A percentile compares a stretch with the other conserved stretches of the same genome.
Evolutionary conservation across 1,284 basidiomycete species (phyloP).

Genomic region (Trichosporon inkin): DNA sequence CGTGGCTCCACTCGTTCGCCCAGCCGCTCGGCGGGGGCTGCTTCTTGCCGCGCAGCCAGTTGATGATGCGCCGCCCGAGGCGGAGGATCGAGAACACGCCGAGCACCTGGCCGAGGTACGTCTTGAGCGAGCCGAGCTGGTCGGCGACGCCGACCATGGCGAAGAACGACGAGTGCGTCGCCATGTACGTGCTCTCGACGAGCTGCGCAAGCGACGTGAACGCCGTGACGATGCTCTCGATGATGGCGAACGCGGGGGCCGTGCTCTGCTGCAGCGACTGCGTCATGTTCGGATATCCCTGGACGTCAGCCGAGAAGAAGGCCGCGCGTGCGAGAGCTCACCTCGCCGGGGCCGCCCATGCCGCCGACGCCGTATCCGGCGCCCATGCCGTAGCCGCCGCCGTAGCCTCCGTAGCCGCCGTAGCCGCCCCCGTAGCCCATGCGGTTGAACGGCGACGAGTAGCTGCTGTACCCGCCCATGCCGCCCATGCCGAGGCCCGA

Average conservation of each 20-base stretch:
- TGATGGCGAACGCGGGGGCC: conserved; percentile 84
- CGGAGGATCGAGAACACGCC: conserved; percentile 84
- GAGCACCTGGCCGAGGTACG: conserved; percentile 88
- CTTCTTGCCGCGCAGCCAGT: conserved; percentile 54
- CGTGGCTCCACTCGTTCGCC: conserved; percentile 50
- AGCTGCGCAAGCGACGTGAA: conserved; percentile 96
- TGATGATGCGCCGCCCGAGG: conserved; percentile 56
- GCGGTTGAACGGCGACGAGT: conserved; percentile 24
- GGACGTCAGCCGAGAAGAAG: conserved; percentile 8
- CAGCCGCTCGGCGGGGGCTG: conserved; percentile 50
- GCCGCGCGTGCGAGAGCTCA: conserved; percentile 19
- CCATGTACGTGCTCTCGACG: conserved; percentile 97
- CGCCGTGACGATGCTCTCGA: conserved; percentile 92
- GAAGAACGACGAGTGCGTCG: conserved; percentile 96
- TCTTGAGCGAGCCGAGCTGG: conserved; percentile 84
- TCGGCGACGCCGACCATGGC: conserved; percentile 98
- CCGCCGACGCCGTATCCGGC: conserved; percentile 55
- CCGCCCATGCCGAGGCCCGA: conserved; percentile 40
- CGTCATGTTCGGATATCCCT: conserved; percentile 62
- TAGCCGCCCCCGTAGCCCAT: conserved; percentile 51
- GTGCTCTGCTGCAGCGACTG: conserved; percentile 86
- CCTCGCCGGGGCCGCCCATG: conserved; percentile 53
- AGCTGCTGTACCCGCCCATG: conserved; percentile 29
- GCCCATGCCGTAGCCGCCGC: conserved; percentile 45
- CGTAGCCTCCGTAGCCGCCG: conserved; percentile 28